Conservation (phyloP, 106 monocot species). For the Acorus calamus region DNA sequence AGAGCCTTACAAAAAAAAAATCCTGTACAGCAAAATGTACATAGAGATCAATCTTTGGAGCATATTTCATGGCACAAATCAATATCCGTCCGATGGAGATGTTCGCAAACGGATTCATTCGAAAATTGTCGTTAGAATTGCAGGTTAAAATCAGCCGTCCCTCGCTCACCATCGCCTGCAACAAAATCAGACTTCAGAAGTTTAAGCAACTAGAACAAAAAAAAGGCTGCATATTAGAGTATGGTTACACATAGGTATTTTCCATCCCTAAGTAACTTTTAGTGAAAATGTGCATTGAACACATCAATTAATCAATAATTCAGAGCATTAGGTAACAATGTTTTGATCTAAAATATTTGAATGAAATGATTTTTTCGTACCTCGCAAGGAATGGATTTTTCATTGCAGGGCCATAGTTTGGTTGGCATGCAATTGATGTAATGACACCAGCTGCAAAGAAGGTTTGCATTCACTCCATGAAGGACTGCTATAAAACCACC, state of each 20-base stretch:
- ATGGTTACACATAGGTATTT: no score
- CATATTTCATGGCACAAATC: constrained; percentile 15
- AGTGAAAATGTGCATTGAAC: not conserved
- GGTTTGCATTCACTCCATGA: constrained; percentile 5
- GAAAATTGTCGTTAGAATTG: constrained; percentile 3
- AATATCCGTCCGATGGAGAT: constrained; percentile 13
- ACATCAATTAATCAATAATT: no score
- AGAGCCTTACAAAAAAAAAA: no score
- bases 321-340: no score
- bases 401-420: constrained; percentile 29
- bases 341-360: no score
- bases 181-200: not conserved
- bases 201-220: no score
- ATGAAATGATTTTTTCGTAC: not conserved
- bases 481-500: constrained; percentile 13
- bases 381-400: constrained; percentile 11
- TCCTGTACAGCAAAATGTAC: no score
- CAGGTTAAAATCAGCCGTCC: constrained; percentile 17
- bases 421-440: constrained; percentile 26
- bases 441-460: constrained; percentile 18
- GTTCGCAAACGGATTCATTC: constrained; percentile 8
- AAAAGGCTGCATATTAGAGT: no score
- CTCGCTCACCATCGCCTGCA: constrained; percentile 16
- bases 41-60: not conserved
- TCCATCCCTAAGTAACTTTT: no score